These are phyloP conservation scores for Gryganskiella cystojenkinii DNA, from an alignment of 192 early-diverging fungal species.

Conservation along the genomic window DNA sequence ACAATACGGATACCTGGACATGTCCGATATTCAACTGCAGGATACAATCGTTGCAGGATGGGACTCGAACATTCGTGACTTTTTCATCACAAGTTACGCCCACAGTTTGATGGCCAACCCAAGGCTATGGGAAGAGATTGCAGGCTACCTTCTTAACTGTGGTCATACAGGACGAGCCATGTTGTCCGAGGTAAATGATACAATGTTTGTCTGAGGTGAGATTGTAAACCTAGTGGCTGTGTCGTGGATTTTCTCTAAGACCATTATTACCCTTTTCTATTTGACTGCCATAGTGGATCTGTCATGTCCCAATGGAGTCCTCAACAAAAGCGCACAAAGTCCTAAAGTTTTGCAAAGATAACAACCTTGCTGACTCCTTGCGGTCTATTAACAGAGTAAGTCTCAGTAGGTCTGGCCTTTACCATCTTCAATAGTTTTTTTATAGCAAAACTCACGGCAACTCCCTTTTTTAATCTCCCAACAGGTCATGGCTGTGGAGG, in stretches of 20 bases:
- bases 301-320: slow-evolving; percentile 65
- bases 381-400: slow-evolving; percentile 58
- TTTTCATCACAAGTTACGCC: slow-evolving; percentile 50
- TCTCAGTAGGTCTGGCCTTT: background rate
- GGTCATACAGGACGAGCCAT: slow-evolving; percentile 27
- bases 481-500: slow-evolving; percentile 56
- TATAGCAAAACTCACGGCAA: too few relatives aligned
- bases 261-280: background rate
- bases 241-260: slow-evolving; percentile 10
- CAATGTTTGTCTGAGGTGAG: slow-evolving; percentile 17
- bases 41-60: slow-evolving; percentile 15
- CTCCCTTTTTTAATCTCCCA: background rate
- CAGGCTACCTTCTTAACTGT: slow-evolving; percentile 36
- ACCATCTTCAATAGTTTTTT: too few relatives aligned
- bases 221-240: background rate
- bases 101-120: slow-evolving; percentile 44
- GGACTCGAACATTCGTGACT: slow-evolving; percentile 53
- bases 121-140: slow-evolving; percentile 45
- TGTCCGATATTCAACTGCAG: slow-evolving; percentile 52
- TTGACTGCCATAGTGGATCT: slow-evolving; percentile 51
- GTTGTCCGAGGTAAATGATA: slow-evolving; percentile 25
- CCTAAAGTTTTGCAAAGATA: slow-evolving; percentile 58
- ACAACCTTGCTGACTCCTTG: slow-evolving; percentile 40
- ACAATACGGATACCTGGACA: slow-evolving; percentile 57
- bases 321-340: slow-evolving; percentile 64